These are phyloP conservation scores for Clohesyomyces aquaticus DNA, from an alignment of 495 filamentous ascomycete species.

Conservation along the genomic window DNA sequence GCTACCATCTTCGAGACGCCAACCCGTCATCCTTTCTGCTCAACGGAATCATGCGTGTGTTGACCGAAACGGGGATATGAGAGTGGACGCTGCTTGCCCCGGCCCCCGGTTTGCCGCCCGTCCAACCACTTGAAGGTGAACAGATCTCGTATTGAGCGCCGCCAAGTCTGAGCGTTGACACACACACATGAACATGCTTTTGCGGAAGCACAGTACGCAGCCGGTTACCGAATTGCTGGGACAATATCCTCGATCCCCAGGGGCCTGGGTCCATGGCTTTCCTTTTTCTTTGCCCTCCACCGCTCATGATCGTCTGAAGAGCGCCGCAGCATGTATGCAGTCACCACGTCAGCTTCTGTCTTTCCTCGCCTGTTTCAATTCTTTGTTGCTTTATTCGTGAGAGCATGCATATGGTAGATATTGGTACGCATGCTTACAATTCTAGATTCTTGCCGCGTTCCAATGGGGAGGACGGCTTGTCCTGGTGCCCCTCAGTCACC, in stretches of 20 bases:
- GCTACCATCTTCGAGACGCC: no score
- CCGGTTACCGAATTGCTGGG: slow-evolving; percentile 21
- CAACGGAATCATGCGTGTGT: background rate
- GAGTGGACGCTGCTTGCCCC: background rate
- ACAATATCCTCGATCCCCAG: slow-evolving; percentile 9
- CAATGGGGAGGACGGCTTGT: no score
- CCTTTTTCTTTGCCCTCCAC: slow-evolving; percentile 2
- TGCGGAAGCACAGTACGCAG: slow-evolving; percentile 28
- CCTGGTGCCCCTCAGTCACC: background rate
- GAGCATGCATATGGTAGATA: background rate
- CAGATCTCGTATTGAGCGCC: slow-evolving; percentile 20
- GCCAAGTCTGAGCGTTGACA: background rate
- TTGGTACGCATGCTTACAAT: background rate
- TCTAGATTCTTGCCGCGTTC: slow-evolving; percentile 11
- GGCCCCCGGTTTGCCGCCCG: background rate
- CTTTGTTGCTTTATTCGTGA: slow-evolving; percentile 2
- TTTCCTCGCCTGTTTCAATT: background rate
- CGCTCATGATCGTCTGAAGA: background rate
- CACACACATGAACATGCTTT: slow-evolving; percentile 17
- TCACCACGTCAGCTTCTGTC: slow-evolving; percentile 2
- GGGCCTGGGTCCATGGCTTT: slow-evolving; percentile 10
- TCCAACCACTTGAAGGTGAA: background rate
- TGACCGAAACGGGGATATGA: background rate
- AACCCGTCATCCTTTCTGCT: no score
- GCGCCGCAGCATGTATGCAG: slow-evolving; percentile 4